A percentile compares a stretch with the other conserved stretches of the same genome.
Evolutionary conservation across 2,329 filamentous ascomycete genomes (phyloP).

Genomic region (Aspergillus udagawae): DNA sequence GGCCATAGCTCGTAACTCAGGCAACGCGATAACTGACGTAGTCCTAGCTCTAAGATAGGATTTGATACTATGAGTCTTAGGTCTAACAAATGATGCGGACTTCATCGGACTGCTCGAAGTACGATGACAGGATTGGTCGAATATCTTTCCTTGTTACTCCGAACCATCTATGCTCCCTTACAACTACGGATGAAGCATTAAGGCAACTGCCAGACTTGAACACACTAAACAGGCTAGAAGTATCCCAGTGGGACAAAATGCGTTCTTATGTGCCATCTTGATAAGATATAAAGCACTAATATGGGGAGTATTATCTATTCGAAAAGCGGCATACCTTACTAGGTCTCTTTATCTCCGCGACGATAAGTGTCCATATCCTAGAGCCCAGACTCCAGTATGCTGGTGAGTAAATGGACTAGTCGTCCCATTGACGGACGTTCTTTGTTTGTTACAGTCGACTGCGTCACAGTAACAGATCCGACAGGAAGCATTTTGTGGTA

Average conservation of each 20-base stretch:
- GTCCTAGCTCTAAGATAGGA: background rate
- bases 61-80: background rate
- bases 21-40: conserved; percentile 12
- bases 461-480: background rate
- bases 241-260: background rate
- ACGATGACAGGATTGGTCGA: background rate
- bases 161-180: background rate
- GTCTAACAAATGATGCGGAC: background rate
- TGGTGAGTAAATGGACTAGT: no score
- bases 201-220: background rate
- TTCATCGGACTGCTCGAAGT: background rate
- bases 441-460: background rate
- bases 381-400: background rate
- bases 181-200: background rate
- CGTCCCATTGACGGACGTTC: background rate
- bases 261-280: background rate
- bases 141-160: no score
- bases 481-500: background rate
- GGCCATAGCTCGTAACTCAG: conserved; percentile 15
- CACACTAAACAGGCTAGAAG: background rate
- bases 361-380: background rate
- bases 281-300: no score
- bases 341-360: background rate
- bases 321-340: background rate
- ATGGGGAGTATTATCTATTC: background rate